Percentiles rank a stretch among this genome's conserved stretches.
phyloP scores from a whole-genome alignment of 805 yeast genomes.

The Candida xiaguanensis region DNA sequence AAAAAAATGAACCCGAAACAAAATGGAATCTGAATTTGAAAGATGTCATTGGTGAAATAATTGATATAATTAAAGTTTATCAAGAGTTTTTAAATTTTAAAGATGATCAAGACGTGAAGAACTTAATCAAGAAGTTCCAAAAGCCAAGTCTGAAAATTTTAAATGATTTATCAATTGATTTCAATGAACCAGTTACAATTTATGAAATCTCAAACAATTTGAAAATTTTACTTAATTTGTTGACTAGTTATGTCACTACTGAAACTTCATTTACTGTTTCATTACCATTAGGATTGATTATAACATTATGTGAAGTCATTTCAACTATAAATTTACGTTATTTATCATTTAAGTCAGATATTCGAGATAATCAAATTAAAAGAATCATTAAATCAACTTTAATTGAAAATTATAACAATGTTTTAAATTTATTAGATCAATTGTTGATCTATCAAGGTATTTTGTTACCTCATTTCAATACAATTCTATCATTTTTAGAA shows the following conservation, averaged over 20 bases:
- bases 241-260: slow-evolving; percentile 39
- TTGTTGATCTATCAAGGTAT: slow-evolving; percentile 38
- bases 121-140: slow-evolving; percentile 35
- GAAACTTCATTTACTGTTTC: slow-evolving; percentile 54
- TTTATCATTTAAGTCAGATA: slow-evolving; percentile 54
- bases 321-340: slow-evolving; percentile 53
- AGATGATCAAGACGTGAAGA: slow-evolving; percentile 49
- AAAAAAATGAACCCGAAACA: slow-evolving; percentile 46
- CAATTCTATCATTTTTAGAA: slow-evolving; percentile 55
- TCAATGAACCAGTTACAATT: slow-evolving; percentile 51
- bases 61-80: slow-evolving; percentile 54
- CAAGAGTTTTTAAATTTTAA: slow-evolving; percentile 54
- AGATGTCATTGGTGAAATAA: slow-evolving; percentile 48
- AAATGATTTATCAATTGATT: slow-evolving; percentile 53
- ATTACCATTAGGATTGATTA: slow-evolving; percentile 60
- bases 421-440: slow-evolving; percentile 39
- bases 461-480: slow-evolving; percentile 44
- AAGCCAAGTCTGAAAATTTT: slow-evolving; percentile 21
- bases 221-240: slow-evolving; percentile 37
- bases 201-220: slow-evolving; percentile 51
- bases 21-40: slow-evolving; percentile 46
- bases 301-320: slow-evolving; percentile 51
- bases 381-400: slow-evolving; percentile 42
- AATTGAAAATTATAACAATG: slow-evolving; percentile 40
- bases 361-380: slow-evolving; percentile 51